phyloP scores from a whole-genome alignment of 805 yeast genomes.

The Lipomyces starkeyi region DNA sequence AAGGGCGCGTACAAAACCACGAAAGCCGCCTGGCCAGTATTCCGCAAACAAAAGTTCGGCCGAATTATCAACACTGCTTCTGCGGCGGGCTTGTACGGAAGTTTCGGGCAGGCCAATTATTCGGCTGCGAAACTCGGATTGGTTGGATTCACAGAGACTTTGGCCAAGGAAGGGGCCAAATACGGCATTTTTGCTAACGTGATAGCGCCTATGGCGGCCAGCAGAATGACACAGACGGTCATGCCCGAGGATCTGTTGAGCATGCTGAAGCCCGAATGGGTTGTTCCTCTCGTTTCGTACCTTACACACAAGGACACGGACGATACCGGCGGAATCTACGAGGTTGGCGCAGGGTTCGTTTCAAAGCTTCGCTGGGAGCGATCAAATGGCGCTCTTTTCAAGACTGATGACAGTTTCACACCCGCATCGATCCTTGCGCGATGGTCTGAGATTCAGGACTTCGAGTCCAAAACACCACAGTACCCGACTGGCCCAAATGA shows the following conservation, averaged over 20 bases:
- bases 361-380: constrained; percentile 96
- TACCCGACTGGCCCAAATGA: constrained; percentile 78
- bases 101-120: constrained; percentile 95
- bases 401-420: constrained; percentile 75
- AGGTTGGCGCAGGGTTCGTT: constrained; percentile 92
- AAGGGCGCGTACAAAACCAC: constrained; percentile 87
- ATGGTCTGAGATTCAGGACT: constrained; percentile 68
- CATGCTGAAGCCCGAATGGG: constrained; percentile 80
- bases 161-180: constrained; percentile 90
- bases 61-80: constrained; percentile 92
- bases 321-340: constrained; percentile 78
- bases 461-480: constrained; percentile 60
- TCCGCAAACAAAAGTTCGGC: constrained; percentile 84
- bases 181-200: constrained; percentile 83
- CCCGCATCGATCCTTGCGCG: constrained; percentile 81
- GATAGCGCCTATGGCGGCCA: constrained; percentile 93
- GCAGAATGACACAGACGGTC: constrained; percentile 93
- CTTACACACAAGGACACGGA: constrained; percentile 69
- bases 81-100: constrained; percentile 96
- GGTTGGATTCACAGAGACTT: constrained; percentile 90
- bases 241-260: constrained; percentile 85
- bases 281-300: constrained; percentile 89
- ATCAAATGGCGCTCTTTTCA: constrained; percentile 82
- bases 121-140: constrained; percentile 90
- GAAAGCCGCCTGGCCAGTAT: constrained; percentile 89